Base-by-base conservation (phyloP, 2,329 filamentous ascomycete genomes). In the Sporothrix inflata region DNA sequence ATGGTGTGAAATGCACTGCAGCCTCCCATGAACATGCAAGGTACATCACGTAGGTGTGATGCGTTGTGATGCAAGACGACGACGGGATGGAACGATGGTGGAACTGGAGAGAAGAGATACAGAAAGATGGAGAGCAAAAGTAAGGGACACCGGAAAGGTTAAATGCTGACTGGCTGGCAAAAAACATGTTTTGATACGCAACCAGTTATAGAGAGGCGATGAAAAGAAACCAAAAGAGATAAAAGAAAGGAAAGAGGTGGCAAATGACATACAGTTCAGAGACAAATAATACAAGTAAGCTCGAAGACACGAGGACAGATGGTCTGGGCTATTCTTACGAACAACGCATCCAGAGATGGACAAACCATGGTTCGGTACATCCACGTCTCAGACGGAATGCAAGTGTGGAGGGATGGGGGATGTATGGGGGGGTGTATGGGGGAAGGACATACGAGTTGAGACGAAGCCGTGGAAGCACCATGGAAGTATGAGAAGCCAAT, bases 311-410 rank as follows among this genome's bases (percentile, higher is more conserved):
- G 24, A 16, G 24, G 24, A 27, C 3, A 16, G 24, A 12, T 6
- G 53, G 40, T 47, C 12, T 47, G 40, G 34, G 61, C 47, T 24
- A 57, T 40, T 40, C 34, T 69, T 69, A 9, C 66, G 19, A 34
- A 69, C 8, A 21, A 40, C 66, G 47, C 6, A 57, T 45, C 67
- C 67, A 69, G 16, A 34, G 11, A 60, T 14, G 12, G 19, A 21
- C 49, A 45, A 38, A 55, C 51, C 51, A 12, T 47, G 67, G 67
- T 60, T 69, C 67, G 67, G 67, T 38, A 69, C 51, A 34, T 57
- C 67, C 47, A 51, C 45, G 67, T 69, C 67, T 57, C 34, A 66
- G 42, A 66, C 24, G 66, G 49, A 19, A 55, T 24, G 30, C 19
- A 42, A 19, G 27, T 53, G 19, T 51, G 66, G 66, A 68, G 65